A percentile compares a stretch with the other conserved stretches of the same genome.
Evolutionary conservation across 305 asterid genomes (phyloP).

Genomic region (Fraxinus ornus): DNA sequence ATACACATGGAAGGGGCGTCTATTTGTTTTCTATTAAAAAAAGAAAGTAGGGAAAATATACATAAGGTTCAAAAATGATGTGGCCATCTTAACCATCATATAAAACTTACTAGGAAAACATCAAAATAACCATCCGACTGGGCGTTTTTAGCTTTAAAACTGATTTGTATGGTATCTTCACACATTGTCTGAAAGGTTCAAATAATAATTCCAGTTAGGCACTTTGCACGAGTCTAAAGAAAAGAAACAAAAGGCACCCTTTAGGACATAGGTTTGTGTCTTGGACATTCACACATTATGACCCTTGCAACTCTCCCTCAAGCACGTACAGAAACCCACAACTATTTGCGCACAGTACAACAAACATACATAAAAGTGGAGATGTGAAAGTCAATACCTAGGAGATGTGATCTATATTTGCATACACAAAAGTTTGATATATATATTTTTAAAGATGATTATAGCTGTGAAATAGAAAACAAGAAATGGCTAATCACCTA

Average conservation of each 20-base stretch:
- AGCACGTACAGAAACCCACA: background rate
- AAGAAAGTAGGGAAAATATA: background rate
- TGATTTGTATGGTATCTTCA: background rate
- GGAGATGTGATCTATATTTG: background rate
- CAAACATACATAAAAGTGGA: background rate
- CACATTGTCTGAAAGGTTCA: background rate
- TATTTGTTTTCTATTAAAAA: background rate
- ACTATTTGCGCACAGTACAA: background rate
- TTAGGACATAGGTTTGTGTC: background rate
- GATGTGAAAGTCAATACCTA: background rate
- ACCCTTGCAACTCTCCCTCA: background rate
- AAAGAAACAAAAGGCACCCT: background rate
- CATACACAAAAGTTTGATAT: background rate
- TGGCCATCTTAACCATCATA: background rate
- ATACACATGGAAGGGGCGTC: background rate
- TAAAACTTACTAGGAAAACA: background rate
- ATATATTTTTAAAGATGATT: background rate
- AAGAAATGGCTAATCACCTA: slow-evolving; percentile 42
- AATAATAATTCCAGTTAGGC: background rate
- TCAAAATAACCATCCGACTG: background rate
- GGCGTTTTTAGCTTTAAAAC: background rate
- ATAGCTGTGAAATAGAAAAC: background rate
- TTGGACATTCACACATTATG: background rate
- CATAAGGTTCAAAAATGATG: background rate
- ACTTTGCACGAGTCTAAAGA: background rate